Evolutionary conservation across 768 basidiomycete species (phyloP).

Genomic region (Phlegmacium glaucopus): DNA sequence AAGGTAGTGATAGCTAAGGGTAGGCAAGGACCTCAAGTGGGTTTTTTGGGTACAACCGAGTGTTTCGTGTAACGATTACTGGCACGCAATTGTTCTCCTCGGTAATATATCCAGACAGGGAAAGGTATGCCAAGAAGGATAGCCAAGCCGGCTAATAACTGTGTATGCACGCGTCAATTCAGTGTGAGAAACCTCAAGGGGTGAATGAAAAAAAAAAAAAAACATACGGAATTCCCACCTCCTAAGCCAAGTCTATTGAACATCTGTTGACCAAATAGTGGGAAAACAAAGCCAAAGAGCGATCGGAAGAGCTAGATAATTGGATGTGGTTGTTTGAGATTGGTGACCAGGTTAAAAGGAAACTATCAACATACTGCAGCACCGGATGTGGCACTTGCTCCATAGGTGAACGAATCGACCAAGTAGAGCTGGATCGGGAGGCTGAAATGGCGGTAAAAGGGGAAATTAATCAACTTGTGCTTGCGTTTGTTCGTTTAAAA

Average conservation of each 20-base stretch:
- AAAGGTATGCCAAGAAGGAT: slow-evolving; percentile 68
- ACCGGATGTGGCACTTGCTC: slow-evolving; percentile 63
- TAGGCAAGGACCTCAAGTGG: too few relatives aligned
- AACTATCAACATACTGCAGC: slow-evolving; percentile 38
- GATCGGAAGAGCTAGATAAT: slow-evolving; percentile 40
- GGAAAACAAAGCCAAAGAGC: slow-evolving; percentile 45
- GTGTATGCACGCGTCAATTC: too few relatives aligned
- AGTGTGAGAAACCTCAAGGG: slow-evolving; percentile 22
- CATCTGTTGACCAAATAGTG: slow-evolving; percentile 54
- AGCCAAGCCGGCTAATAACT: slow-evolving; percentile 55
- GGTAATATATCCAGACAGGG: slow-evolving; percentile 68
- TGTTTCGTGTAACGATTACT: slow-evolving; percentile 27
- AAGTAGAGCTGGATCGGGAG: slow-evolving; percentile 68
- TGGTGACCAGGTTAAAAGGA: too few relatives aligned
- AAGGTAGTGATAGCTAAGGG: too few relatives aligned
- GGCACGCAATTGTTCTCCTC: slow-evolving; percentile 47
- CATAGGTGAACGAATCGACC: slow-evolving; percentile 64
- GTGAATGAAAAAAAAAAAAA: not conserved
- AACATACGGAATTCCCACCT: slow-evolving; percentile 57
- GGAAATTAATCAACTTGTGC: not conserved
- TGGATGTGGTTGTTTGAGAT: too few relatives aligned
- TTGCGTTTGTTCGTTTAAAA: not conserved
- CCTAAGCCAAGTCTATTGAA: slow-evolving; percentile 58
- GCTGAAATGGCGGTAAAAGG: slow-evolving; percentile 24
- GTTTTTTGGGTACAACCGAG: slow-evolving; percentile 14